Conservation (phyloP, 2,329 filamentous ascomycete species). For the Fusarium sp. region DNA sequence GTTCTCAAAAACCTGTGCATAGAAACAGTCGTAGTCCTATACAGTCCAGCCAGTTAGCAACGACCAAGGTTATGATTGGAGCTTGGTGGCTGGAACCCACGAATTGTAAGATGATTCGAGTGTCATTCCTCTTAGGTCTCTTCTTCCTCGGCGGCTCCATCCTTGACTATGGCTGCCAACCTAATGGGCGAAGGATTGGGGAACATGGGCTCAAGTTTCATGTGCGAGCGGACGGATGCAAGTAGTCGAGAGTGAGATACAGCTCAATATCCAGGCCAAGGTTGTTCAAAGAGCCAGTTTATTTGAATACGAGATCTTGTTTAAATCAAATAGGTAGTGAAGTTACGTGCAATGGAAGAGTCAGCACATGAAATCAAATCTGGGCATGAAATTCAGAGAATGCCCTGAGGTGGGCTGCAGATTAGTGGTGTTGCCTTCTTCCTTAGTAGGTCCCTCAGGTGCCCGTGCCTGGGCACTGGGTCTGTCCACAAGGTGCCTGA, state of each 20-base stretch:
- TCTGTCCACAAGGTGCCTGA: slow-evolving; percentile 15
- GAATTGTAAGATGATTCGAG: slow-evolving; percentile 82
- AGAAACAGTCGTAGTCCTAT: slow-evolving; percentile 90
- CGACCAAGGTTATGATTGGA: background rate
- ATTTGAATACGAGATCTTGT: background rate
- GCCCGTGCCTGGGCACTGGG: background rate
- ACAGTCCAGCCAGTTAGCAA: slow-evolving; percentile 11
- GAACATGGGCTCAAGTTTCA: slow-evolving; percentile 21
- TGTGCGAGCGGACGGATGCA: background rate
- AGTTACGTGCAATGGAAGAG: background rate
- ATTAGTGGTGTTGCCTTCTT: background rate
- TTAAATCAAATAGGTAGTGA: background rate
- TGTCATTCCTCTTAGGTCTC: slow-evolving; percentile 62
- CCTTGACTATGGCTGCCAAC: slow-evolving; percentile 13
- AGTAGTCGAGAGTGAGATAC: background rate
- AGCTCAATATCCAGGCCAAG: background rate
- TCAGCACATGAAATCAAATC: background rate
- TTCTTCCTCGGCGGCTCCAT: slow-evolving; percentile 46
- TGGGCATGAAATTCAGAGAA: background rate
- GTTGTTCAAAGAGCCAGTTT: background rate
- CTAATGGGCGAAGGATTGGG: background rate
- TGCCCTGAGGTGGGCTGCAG: background rate
- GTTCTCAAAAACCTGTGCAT: slow-evolving; percentile 88
- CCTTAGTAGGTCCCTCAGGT: background rate
- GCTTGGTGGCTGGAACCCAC: slow-evolving; percentile 57